Percentiles rank a stretch among this genome's conserved stretches.
Evolutionary conservation across 83 land plant genomes (phyloP).

Genomic region (Larix sibirica): DNA sequence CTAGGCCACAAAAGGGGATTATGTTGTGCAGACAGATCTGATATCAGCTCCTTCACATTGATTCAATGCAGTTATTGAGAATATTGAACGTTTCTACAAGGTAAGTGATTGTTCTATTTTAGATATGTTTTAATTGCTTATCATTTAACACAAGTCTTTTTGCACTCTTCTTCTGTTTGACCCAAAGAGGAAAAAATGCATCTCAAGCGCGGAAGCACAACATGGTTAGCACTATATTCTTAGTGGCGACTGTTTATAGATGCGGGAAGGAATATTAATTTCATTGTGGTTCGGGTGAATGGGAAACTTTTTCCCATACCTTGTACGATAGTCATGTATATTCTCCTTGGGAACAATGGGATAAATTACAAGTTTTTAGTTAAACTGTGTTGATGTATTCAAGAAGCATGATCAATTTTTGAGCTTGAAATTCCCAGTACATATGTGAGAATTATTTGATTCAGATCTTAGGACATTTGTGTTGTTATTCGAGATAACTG

Average conservation of each 20-base stretch:
- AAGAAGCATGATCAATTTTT: background rate
- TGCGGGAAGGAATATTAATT: background rate
- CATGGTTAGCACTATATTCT: background rate
- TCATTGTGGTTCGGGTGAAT: background rate
- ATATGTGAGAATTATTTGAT: background rate
- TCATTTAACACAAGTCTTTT: background rate
- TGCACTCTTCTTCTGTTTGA: background rate
- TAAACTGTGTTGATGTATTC: background rate
- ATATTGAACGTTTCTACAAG: constrained; percentile 92
- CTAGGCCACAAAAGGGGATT: constrained; percentile 11
- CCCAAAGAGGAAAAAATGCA: background rate
- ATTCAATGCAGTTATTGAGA: constrained; percentile 92
- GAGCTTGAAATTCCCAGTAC: background rate
- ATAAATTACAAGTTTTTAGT: background rate
- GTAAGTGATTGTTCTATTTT: constrained; percentile 26
- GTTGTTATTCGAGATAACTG: background rate
- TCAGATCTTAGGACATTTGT: background rate
- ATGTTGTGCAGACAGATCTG: constrained; percentile 37
- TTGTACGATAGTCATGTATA: background rate
- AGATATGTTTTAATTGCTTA: background rate
- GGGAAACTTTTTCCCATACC: background rate
- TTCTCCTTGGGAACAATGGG: background rate
- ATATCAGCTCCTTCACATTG: constrained; percentile 60
- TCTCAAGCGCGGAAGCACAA: background rate
- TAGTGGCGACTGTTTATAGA: background rate